Conservation (phyloP, 331 rosid genomes). For the Malus hybrid region DNA sequence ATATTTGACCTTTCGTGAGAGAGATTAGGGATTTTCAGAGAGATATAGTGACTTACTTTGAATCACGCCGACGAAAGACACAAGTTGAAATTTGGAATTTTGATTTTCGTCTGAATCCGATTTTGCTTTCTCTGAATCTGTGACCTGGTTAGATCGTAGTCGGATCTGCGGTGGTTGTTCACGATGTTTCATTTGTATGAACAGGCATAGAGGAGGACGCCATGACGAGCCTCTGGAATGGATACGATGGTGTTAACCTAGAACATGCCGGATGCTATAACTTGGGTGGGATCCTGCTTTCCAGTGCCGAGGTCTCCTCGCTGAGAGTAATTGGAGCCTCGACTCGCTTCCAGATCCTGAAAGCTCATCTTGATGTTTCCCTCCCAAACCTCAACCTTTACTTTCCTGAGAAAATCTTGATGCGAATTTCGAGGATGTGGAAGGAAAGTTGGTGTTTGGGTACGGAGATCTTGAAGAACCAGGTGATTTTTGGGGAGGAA, state of each 20-base stretch:
- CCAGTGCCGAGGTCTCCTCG: slow-evolving; percentile 47
- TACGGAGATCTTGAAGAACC: slow-evolving; percentile 24
- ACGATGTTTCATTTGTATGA: slow-evolving; percentile 39
- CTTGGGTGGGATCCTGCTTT: slow-evolving; percentile 88
- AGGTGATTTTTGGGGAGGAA: too few species aligned
- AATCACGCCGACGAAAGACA: too few species aligned
- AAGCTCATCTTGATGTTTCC: slow-evolving; percentile 53
- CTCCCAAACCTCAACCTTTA: slow-evolving; percentile 22
- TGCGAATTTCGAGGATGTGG: slow-evolving; percentile 1
- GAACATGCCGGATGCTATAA: slow-evolving; percentile 84
- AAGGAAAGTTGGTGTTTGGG: slow-evolving; percentile 14
- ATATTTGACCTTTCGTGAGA: not conserved
- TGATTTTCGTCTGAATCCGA: slow-evolving; percentile 1
- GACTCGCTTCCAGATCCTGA: slow-evolving; percentile 78
- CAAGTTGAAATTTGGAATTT: not conserved
- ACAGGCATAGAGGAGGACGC: slow-evolving; percentile 19
- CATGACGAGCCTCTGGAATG: slow-evolving; percentile 63
- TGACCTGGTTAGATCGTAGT: slow-evolving; percentile 14
- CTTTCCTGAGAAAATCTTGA: slow-evolving; percentile 3
- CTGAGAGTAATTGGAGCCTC: slow-evolving; percentile 49
- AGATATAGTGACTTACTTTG: not conserved
- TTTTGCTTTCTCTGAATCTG: slow-evolving; percentile 9
- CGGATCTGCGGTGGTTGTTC: slow-evolving; percentile 24
- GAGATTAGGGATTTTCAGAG: not conserved
- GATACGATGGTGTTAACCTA: slow-evolving; percentile 97